Conservation (phyloP, 2,329 filamentous ascomycete genomes). For the Ceratocystis lukuohia region DNA sequence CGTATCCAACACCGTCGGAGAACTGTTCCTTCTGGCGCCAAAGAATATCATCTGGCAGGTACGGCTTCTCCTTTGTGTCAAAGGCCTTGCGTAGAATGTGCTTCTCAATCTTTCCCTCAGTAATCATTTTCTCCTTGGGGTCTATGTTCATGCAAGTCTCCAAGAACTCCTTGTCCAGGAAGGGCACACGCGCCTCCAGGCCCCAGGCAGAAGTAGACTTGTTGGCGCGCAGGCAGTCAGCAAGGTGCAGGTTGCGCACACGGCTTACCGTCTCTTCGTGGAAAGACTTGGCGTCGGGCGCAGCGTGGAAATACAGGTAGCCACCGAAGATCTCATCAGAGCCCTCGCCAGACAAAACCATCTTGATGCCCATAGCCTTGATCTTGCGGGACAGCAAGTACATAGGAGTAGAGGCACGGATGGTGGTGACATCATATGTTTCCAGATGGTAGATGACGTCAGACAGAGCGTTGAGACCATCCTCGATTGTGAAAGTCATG, state of each 20-base stretch:
- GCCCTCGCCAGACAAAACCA: constrained; percentile 94
- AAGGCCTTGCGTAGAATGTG: constrained; percentile 97
- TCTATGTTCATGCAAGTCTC: constrained; percentile 89
- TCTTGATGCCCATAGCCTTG: constrained; percentile 98
- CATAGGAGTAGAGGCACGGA: constrained; percentile 97
- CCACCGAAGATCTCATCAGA: constrained; percentile 97
- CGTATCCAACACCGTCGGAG: constrained; percentile 94
- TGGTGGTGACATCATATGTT: constrained; percentile 95
- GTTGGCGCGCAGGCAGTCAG: constrained; percentile 96
- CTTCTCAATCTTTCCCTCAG: constrained; percentile 79
- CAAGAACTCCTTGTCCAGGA: constrained; percentile 95
- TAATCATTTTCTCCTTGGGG: constrained; percentile 91
- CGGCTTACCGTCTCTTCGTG: constrained; percentile 88
- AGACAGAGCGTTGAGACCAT: constrained; percentile 88
- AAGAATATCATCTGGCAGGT: constrained; percentile 90
- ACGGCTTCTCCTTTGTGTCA: constrained; percentile 83
- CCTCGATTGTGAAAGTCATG: constrained; percentile 96
- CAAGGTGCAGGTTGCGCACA: constrained; percentile 89
- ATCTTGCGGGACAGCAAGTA: constrained; percentile 96
- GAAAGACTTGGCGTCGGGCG: constrained; percentile 81
- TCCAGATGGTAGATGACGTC: constrained; percentile 98
- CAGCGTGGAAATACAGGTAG: constrained; percentile 96
- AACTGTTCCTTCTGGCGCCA: constrained; percentile 99
- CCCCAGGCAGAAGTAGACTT: constrained; percentile 98
- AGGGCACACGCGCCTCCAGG: constrained; percentile 91